Evolutionary conservation across 495 filamentous ascomycete genomes (phyloP), one percentile per base, ranked within the genome.

Genomic region (Penicillium soppii): DNA sequence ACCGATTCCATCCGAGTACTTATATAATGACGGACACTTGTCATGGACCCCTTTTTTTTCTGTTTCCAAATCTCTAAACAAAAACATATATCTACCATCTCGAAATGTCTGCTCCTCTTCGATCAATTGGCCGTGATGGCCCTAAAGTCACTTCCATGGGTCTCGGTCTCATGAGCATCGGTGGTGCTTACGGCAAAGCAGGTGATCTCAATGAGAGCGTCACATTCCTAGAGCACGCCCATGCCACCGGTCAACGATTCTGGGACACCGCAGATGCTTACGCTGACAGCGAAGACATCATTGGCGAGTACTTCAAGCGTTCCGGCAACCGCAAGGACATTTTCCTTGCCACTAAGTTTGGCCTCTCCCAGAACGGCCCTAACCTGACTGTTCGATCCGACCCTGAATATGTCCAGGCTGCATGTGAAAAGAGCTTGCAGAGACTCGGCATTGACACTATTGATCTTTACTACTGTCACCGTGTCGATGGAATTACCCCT

Each of bases 251-350:
- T 0, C 61, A 67, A n/a, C 74, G 57, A 0, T 79, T 79, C 52
- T 87, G 84, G 84, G 84, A 87, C 52, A 72, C 68, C 16, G 75
- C 83, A 7, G 79, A 86, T 43, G 50, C 77, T 13, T 75, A 72
- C 32, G 33, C 7, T 9, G 69, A 75, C 43, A 67, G 52, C 9
- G 72, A 75, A 53, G 80, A 79, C 3, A 55, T 84, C 0, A 65
- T 83, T 10, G 80, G 76, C 0, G 73, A 77, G 59, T 86, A 81
- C 81, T 77, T 85, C 57, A 69, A 76, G 30, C 60, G 63, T 5
- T 76, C 74, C 4, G 77, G 76, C 15, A 82, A 85, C 56, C 71
- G 81, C 1, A 52, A 71, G 16, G 71, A 82, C 7, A 81, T 85
- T 49, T 83, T 85, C 62, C 63, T 84, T 9, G 70, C 80, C 0